Conservation (phyloP, 2,329 filamentous ascomycete genomes). For the Fusarium sororula region DNA sequence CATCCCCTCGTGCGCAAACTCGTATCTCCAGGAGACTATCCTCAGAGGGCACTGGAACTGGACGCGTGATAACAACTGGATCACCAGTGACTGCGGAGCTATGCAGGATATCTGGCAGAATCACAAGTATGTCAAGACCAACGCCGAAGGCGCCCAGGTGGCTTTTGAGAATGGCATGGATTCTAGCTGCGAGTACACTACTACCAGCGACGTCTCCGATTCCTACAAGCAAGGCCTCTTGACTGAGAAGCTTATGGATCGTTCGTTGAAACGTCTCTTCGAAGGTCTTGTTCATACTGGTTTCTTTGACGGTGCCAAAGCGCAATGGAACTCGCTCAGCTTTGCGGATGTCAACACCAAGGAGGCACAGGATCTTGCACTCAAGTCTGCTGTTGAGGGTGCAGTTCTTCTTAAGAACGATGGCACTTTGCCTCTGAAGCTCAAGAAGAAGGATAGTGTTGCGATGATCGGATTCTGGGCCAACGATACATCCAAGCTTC, state of each 20-base stretch:
- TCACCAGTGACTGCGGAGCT: conserved; percentile 2
- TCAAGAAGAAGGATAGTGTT: not conserved
- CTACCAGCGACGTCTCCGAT: conserved; percentile 4
- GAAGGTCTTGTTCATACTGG: conserved; percentile 8
- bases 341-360: conserved; percentile 1
- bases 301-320: conserved; percentile 4
- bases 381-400: not conserved
- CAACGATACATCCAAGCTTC: not conserved
- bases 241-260: conserved; percentile 12
- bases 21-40: not conserved
- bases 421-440: not conserved
- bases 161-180: conserved; percentile 1
- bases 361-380: not conserved
- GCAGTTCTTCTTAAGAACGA: conserved; percentile 9
- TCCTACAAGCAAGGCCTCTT: not conserved
- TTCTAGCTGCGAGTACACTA: conserved; percentile 10
- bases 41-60: conserved; percentile 12
- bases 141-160: not conserved
- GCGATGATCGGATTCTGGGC: not conserved
- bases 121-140: conserved; percentile 8
- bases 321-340: not conserved
- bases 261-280: not conserved
- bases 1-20: not conserved
- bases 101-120: conserved; percentile 14
- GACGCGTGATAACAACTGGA: conserved; percentile 7